These are phyloP conservation scores for Wilcoxina mikolae DNA, from an alignment of 495 filamentous ascomycete genomes.

Conservation along the genomic window DNA sequence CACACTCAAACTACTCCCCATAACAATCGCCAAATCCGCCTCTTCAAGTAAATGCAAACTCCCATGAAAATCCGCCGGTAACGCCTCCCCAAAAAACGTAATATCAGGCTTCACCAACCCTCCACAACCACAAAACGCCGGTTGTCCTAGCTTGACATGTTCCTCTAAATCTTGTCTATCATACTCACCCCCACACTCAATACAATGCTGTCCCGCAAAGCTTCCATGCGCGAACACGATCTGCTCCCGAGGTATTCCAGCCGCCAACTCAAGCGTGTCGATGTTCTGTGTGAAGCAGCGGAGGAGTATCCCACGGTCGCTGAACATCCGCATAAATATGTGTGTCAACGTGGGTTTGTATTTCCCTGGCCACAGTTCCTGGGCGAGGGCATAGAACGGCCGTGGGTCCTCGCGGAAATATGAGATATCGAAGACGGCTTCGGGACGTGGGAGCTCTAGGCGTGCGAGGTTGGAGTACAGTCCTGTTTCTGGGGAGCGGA, in stretches of 20 bases:
- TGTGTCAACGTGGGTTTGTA: slow-evolving; percentile 77
- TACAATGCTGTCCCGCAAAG: slow-evolving; percentile 78
- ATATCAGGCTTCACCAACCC: slow-evolving; percentile 94
- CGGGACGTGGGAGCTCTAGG: slow-evolving; percentile 68
- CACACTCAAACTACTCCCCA: slow-evolving; percentile 82
- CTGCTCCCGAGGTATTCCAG: slow-evolving; percentile 63
- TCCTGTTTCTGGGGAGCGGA: slow-evolving; percentile 59
- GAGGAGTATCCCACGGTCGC: slow-evolving; percentile 59
- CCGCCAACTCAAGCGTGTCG: slow-evolving; percentile 69
- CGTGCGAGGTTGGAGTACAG: slow-evolving; percentile 71
- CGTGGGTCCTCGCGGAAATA: slow-evolving; percentile 74
- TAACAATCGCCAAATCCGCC: slow-evolving; percentile 73
- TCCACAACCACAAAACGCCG: slow-evolving; percentile 38
- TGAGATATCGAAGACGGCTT: slow-evolving; percentile 65
- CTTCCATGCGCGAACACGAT: slow-evolving; percentile 93
- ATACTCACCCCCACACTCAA: slow-evolving; percentile 63
- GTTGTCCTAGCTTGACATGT: slow-evolving; percentile 37
- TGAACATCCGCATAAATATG: slow-evolving; percentile 58
- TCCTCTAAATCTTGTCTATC: slow-evolving; percentile 58
- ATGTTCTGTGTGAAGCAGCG: slow-evolving; percentile 97
- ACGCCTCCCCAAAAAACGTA: slow-evolving; percentile 72
- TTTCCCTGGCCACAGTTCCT: slow-evolving; percentile 83
- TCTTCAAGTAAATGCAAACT: slow-evolving; percentile 39
- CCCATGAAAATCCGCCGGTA: slow-evolving; percentile 55
- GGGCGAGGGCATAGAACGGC: slow-evolving; percentile 83